Evolutionary conservation across 768 basidiomycete genomes (phyloP).

Genomic region (Amanita subjunquillea): DNA sequence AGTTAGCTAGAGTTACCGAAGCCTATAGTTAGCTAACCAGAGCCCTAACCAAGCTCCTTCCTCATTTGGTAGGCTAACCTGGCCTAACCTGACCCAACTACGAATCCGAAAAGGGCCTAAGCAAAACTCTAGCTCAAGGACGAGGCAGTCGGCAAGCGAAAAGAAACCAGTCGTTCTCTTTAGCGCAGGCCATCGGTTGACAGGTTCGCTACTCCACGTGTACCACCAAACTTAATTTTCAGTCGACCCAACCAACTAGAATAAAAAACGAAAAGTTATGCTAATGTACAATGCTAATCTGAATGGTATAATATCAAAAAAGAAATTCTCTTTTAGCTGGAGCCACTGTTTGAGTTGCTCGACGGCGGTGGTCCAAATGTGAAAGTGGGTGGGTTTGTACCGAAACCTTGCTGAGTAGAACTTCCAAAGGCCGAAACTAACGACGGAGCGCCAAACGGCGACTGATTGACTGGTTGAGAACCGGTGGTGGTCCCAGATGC

Average conservation of each 20-base stretch:
- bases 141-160: not conserved
- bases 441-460: not conserved
- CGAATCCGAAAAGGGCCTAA: too few species aligned
- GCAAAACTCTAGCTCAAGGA: not conserved
- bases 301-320: constrained; percentile 1
- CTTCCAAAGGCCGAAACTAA: not conserved
- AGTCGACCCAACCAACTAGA: not conserved
- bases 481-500: not conserved
- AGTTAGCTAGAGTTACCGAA: too few species aligned
- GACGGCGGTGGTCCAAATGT: not conserved
- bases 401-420: not conserved
- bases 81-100: too few species aligned
- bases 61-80: too few species aligned
- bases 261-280: not conserved
- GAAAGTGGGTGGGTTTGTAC: not conserved
- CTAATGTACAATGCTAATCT: constrained; percentile 4
- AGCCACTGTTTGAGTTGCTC: not conserved
- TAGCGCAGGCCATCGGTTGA: not conserved
- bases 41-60: too few species aligned
- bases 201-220: not conserved
- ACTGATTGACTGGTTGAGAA: not conserved
- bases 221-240: not conserved
- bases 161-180: not conserved
- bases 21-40: too few species aligned
- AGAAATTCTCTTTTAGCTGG: not conserved